These are phyloP conservation scores for Xylaria telfairii DNA, from an alignment of 495 filamentous ascomycete species.

Conservation along the genomic window DNA sequence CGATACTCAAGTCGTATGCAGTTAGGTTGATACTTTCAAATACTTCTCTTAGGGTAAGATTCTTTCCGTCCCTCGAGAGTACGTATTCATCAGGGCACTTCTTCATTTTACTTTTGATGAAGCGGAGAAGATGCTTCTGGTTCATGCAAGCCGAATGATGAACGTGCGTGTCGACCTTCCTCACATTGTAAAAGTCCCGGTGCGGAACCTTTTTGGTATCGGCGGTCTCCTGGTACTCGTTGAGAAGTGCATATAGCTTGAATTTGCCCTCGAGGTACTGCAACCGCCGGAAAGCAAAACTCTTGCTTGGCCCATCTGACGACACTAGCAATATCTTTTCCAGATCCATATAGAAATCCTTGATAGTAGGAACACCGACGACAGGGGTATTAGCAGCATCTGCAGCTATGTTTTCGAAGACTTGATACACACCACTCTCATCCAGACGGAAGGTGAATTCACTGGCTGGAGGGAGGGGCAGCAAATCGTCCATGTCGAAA, in stretches of 20 bases:
- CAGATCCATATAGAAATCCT: constrained; percentile 95
- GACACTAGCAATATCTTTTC: constrained; percentile 83
- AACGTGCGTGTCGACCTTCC: constrained; percentile 98
- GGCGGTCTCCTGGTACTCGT: constrained; percentile 96
- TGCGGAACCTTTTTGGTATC: constrained; percentile 98
- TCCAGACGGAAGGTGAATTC: constrained; percentile 80
- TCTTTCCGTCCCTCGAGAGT: constrained; percentile 88
- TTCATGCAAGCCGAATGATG: constrained; percentile 99
- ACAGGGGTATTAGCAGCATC: constrained; percentile 69
- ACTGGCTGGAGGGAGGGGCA: constrained; percentile 71
- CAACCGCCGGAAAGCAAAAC: constrained; percentile 90
- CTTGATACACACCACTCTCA: constrained; percentile 85
- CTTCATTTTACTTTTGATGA: constrained; percentile 99
- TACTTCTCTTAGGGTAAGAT: constrained; percentile 88
- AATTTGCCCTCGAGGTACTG: constrained; percentile 97
- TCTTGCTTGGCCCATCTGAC: constrained; percentile 94
- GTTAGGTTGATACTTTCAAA: constrained; percentile 97
- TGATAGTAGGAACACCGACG: constrained; percentile 82
- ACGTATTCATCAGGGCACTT: constrained; percentile 94
- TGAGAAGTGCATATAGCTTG: constrained; percentile 88
- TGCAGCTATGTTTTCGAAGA: constrained; percentile 73
- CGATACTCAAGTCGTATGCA: constrained; percentile 97
- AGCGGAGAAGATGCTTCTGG: constrained; percentile 95
- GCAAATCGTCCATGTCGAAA: constrained; percentile 79
- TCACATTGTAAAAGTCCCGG: constrained; percentile 97